Evolutionary conservation across 2,329 filamentous ascomycete species (phyloP), one percentile per base, ranked within the genome.

Genomic region (Talaromyces sp.): DNA sequence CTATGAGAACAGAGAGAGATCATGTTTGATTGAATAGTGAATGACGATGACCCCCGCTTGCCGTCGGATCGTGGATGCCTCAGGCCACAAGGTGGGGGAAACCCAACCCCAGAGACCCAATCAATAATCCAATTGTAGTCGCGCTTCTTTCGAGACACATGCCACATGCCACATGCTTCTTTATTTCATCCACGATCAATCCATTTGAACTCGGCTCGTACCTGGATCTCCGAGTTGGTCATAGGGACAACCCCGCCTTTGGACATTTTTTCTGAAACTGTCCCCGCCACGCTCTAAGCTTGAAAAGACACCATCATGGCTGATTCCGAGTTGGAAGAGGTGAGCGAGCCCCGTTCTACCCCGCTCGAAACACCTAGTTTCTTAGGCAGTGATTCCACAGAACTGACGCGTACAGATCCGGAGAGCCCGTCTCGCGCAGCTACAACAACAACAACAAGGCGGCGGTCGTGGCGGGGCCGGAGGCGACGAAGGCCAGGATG

Each of bases 361-460:
- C 50, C 50, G 50, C 50, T 53, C 16, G 27, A 53, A 31, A 31
- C 34, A n/a, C 23, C 23, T 23, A 23, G 16, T 3, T 23, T 23
- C 23, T 9, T 8, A 31, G 40, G 55, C 4, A 27, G 12, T 56
- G 10, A 9, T 59, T 27, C 50, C 27, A 18, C 52, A 55, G 55
- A 56, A 59, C 42, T 68, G 10, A 58, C 42, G 30, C 52, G 55
- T 60, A 53, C 72, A 96, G 89, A 97, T 98, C 74, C 85, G 94
- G 74, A 90, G 91, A 77, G 94, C 94, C 71, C 92, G 95, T 65
- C 88, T 97, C 60, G 91, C 94, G 78, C 93, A 99, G 81, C 89
- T 98, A 68, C 95, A 96, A 78, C 85, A 92, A 69, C 83, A 86
- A 63, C n/a, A n/a, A n/a, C n/a, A n/a, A n/a, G 83, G 82, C 62